Evolutionary conservation across 441 rosid species (phyloP).

Genomic region (Arabidopsis lyrata): DNA sequence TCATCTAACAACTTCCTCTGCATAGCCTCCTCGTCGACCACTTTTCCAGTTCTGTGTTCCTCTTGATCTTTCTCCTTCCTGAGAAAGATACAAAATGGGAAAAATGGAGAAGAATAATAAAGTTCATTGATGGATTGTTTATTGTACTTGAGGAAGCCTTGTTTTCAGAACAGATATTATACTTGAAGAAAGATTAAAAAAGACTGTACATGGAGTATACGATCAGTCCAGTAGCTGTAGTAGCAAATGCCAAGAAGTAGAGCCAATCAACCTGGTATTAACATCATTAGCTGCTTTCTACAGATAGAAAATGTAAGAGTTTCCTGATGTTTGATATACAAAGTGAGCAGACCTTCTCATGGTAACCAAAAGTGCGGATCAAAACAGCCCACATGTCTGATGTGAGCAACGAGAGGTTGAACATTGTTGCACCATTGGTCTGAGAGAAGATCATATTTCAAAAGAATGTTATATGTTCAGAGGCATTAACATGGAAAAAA

Average conservation of each 20-base stretch:
- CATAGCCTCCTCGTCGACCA: conserved; percentile 25
- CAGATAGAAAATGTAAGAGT: background rate
- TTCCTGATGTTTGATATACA: background rate
- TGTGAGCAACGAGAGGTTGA: conserved; percentile 81
- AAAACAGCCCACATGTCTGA: conserved; percentile 93
- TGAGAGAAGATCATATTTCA: conserved; percentile 39
- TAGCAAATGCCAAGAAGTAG: conserved; percentile 82
- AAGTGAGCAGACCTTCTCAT: conserved; percentile 70
- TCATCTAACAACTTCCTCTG: conserved; percentile 54
- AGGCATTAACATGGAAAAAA: background rate
- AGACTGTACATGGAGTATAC: conserved; percentile 73
- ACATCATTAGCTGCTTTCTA: conserved; percentile 4
- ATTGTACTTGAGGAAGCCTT: background rate
- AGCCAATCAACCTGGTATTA: conserved; percentile 79
- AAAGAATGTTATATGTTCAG: background rate
- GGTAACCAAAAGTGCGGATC: conserved; percentile 83
- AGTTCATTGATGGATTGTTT: conserved; percentile 1
- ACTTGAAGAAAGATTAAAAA: conserved; percentile 8
- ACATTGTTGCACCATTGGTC: conserved; percentile 80
- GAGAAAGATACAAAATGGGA: background rate
- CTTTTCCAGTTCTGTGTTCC: conserved; percentile 34
- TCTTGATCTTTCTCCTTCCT: conserved; percentile 68
- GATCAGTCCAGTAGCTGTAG: conserved; percentile 71
- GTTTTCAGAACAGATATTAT: background rate
- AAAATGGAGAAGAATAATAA: background rate